Base-by-base conservation (phyloP, 176 grass and related monocot species). In the Typha latifolia region DNA sequence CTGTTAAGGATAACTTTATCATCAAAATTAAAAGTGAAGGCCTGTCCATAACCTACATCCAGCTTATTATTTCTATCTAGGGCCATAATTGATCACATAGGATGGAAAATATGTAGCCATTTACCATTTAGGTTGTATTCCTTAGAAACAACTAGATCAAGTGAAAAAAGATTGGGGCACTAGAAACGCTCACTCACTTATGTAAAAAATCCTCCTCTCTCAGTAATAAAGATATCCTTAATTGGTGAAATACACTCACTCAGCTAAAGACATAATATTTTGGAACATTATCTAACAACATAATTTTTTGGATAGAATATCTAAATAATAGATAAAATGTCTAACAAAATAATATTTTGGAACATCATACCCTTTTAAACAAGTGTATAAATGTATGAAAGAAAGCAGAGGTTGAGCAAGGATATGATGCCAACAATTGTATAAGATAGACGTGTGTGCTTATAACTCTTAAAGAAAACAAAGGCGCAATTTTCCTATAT, bases 401-500 rank as follows among this genome's bases (percentile, higher is more conserved):
- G 51, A 55, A 55, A 55, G 18, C 51, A 55, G 51, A 55, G 12
- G 12, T 14, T 55, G 51, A 55, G 51, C 7, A 16, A 16, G 14
- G 18, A n/a, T n/a, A 55, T 14, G 13, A 55, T 55, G 51, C 51
- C 51, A 55, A 16, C 51, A 14, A 55, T 55, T 55, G 18, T 16
- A 55, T 5, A 55, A 14, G 12, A 55, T 55, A 18, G 51, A n/a
- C 4, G 4, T 55, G 14, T 55, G 18, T 29, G 51, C 18, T 55
- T 5, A 49, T 6, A 64, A 47, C 19, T 70, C 16, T 72, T 65
- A 48, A 8, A 32, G 14, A 64, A 72, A 70, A 75, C 11, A 14
- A 63, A 69, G 75, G 12, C 27, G 3, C 27, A 29, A 29, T 29
- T 29, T 29, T 29, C 27, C 27, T 26, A 72, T 72, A 32, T 70